These are phyloP conservation scores for Ophiosphaerella korrae DNA, from an alignment of 2,329 filamentous ascomycete genomes.

Conservation along the genomic window DNA sequence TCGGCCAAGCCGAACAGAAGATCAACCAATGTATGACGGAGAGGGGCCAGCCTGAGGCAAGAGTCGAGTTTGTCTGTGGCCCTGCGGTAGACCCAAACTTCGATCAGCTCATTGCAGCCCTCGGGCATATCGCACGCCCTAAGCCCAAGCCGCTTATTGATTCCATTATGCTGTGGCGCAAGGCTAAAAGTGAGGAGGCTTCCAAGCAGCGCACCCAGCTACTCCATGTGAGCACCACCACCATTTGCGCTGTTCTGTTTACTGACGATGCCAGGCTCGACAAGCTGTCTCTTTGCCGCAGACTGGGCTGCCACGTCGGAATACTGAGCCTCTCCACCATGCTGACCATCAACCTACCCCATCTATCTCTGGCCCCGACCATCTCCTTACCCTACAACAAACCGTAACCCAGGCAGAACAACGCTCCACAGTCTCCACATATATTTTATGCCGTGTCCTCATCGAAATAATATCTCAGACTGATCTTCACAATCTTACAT, in stretches of 20 bases:
- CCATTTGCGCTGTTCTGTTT: background rate
- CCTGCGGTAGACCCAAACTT: conserved; percentile 86
- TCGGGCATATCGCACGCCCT: conserved; percentile 91
- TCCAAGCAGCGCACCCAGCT: conserved; percentile 41
- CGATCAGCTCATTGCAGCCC: conserved; percentile 89
- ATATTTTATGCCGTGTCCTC: conserved; percentile 89
- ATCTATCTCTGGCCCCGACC: conserved; percentile 35
- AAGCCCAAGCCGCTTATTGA: conserved; percentile 96
- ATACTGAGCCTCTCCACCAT: conserved; percentile 43
- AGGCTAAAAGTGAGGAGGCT: conserved; percentile 90
- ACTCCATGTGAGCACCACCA: conserved; percentile 29
- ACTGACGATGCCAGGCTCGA: conserved; percentile 35
- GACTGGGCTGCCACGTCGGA: conserved; percentile 41
- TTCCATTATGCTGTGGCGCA: conserved; percentile 97
- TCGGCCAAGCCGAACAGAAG: conserved; percentile 95
- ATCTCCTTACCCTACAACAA: conserved; percentile 63
- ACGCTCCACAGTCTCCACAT: conserved; percentile 91
- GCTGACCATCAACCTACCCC: conserved; percentile 28
- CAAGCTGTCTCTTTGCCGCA: conserved; percentile 32
- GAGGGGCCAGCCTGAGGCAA: conserved; percentile 78
- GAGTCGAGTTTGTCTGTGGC: conserved; percentile 88
- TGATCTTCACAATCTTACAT: conserved; percentile 77
- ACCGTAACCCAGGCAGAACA: conserved; percentile 81
- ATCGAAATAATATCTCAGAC: conserved; percentile 95
- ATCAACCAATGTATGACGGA: conserved; percentile 85